A percentile compares a stretch with the other conserved stretches of the same genome.
Conservation (phyloP, 352 stramenopile species). For the Pythium rishiriense region DNA sequence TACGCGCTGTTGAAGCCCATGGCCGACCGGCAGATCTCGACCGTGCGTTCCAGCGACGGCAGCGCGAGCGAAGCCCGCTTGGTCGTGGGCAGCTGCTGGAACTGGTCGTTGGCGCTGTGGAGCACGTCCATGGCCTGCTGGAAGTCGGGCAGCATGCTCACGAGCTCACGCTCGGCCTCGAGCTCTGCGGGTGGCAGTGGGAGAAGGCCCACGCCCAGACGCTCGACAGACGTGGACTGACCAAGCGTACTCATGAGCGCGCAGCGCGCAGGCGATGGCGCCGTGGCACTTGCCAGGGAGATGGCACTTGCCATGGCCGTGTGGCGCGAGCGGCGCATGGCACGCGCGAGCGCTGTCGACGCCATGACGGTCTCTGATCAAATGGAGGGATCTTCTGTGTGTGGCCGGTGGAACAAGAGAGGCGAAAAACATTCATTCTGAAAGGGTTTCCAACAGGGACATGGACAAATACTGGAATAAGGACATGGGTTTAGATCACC, state of each 20-base stretch:
- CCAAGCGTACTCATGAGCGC: constrained; percentile 27
- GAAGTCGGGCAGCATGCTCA: constrained; percentile 67
- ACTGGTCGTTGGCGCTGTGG: constrained; percentile 39
- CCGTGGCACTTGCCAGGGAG: neutral
- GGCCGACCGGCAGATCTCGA: constrained; percentile 73
- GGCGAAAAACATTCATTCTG: neutral
- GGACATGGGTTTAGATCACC: neutral
- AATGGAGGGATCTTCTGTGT: neutral
- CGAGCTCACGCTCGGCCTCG: constrained; percentile 62
- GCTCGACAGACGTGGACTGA: constrained; percentile 51
- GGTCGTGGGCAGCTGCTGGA: constrained; percentile 42
- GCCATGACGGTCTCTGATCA: constrained; percentile 1
- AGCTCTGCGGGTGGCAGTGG: constrained; percentile 65
- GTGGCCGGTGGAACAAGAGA: constrained; percentile 1
- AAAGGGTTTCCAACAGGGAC: neutral
- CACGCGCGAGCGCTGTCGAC: constrained; percentile 1
- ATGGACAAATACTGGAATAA: neutral
- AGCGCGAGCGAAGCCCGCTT: constrained; percentile 52
- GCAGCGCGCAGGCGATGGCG: too few relatives aligned
- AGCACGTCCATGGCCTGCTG: constrained; percentile 61
- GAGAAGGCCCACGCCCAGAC: constrained; percentile 68
- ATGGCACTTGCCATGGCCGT: constrained; percentile 8
- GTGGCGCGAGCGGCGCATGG: neutral
- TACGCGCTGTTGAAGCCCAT: constrained; percentile 79
- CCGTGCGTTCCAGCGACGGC: constrained; percentile 58